Conservation (phyloP, 805 yeast genomes). For the Candida oleophila region DNA sequence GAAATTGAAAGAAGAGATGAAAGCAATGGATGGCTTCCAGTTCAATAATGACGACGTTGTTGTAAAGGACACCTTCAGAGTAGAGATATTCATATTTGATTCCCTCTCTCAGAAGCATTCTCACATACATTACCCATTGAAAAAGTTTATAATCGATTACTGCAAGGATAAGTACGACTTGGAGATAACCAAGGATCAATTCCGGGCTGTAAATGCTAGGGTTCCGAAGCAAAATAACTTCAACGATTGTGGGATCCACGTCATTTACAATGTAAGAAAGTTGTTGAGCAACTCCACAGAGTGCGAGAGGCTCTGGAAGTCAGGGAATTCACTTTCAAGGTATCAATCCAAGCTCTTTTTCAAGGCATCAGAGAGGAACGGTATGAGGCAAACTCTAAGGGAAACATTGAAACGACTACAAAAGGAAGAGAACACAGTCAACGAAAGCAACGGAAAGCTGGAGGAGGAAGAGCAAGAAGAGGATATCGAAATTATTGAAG, state of each 20-base stretch:
- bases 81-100: constrained; percentile 65
- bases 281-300: constrained; percentile 50
- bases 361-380: constrained; percentile 26
- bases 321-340: constrained; percentile 4
- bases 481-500: constrained; percentile 18
- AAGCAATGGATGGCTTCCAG: constrained; percentile 7
- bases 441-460: neutral
- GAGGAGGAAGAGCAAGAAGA: constrained; percentile 13
- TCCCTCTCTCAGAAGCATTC: constrained; percentile 65
- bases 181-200: constrained; percentile 43
- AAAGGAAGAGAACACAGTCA: neutral
- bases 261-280: constrained; percentile 67
- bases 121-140: constrained; percentile 51
- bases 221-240: constrained; percentile 86
- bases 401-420: constrained; percentile 23
- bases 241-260: constrained; percentile 94
- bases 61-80: constrained; percentile 9
- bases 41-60: constrained; percentile 5
- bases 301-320: constrained; percentile 52
- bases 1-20: constrained; percentile 7
- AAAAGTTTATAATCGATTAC: constrained; percentile 60
- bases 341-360: constrained; percentile 18
- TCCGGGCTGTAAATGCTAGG: constrained; percentile 47
- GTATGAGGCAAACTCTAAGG: constrained; percentile 26
- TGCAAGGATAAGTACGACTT: constrained; percentile 62